phyloP scores from a whole-genome alignment of 805 yeast genomes.

The Pichia phayaonensis region DNA sequence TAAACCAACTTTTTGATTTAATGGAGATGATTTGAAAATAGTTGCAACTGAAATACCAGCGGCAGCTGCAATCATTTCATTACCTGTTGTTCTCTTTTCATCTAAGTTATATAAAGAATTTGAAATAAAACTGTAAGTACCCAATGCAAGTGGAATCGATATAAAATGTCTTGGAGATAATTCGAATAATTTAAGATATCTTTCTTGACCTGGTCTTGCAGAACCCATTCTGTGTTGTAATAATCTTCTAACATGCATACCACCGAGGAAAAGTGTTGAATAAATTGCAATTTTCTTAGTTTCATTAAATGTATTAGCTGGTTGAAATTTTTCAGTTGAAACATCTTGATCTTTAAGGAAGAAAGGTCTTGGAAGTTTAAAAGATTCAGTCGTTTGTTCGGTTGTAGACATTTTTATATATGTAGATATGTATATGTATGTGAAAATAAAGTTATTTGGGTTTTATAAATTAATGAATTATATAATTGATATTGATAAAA shows the following conservation, averaged over 20 bases:
- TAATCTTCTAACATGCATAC: slow-evolving; percentile 31
- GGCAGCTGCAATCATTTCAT: slow-evolving; percentile 25
- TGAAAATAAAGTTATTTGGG: not conserved
- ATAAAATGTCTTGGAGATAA: slow-evolving; percentile 25
- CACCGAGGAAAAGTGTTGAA: slow-evolving; percentile 28
- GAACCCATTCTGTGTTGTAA: slow-evolving; percentile 31
- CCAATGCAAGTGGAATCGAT: slow-evolving; percentile 28
- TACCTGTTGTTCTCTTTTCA: slow-evolving; percentile 23
- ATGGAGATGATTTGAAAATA: slow-evolving; percentile 21
- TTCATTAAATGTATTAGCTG: slow-evolving; percentile 27
- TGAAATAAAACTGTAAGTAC: slow-evolving; percentile 27
- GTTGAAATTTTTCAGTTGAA: slow-evolving; percentile 14
- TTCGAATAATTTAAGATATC: slow-evolving; percentile 27
- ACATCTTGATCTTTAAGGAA: slow-evolving; percentile 18
- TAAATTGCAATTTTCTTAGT: slow-evolving; percentile 23
- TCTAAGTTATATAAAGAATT: slow-evolving; percentile 25
- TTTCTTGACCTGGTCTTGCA: slow-evolving; percentile 32
- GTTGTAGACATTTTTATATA: not conserved
- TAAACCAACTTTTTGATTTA: slow-evolving; percentile 37
- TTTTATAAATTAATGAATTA: not conserved
- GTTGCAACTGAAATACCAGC: slow-evolving; percentile 20
- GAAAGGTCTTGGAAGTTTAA: slow-evolving; percentile 25
- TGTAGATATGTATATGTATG: not conserved
- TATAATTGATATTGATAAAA: not conserved
- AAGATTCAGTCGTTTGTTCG: slow-evolving; percentile 8